Percentiles rank a stretch among this genome's conserved stretches.
phyloP scores from a whole-genome alignment of 495 filamentous ascomycete species.

The Penicillium lividum region DNA sequence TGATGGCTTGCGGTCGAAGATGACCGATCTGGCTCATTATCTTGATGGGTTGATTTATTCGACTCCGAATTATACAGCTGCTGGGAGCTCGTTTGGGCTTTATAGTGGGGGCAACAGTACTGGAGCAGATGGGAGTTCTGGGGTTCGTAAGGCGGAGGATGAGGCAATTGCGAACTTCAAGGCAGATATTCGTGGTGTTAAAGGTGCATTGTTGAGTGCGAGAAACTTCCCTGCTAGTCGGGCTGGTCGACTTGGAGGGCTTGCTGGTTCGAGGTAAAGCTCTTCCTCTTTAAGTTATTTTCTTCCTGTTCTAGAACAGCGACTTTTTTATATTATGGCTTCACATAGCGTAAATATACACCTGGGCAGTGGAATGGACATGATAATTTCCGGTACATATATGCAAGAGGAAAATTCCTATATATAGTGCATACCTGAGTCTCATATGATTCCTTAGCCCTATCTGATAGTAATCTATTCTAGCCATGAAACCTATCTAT shows the following conservation, averaged over 20 bases:
- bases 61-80: slow-evolving; percentile 29
- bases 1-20: slow-evolving; percentile 42
- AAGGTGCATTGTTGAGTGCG: slow-evolving; percentile 85
- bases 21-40: slow-evolving; percentile 52
- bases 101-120: slow-evolving; percentile 30
- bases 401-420: not conserved
- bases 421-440: not conserved
- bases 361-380: not conserved
- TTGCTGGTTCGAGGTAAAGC: slow-evolving; percentile 20
- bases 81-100: slow-evolving; percentile 34
- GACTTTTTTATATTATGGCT: not conserved
- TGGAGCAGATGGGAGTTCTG: slow-evolving; percentile 30
- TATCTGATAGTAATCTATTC: not conserved
- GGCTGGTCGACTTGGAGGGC: slow-evolving; percentile 31
- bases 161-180: slow-evolving; percentile 79
- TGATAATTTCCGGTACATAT: not conserved
- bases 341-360: not conserved
- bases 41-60: slow-evolving; percentile 55
- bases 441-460: not conserved
- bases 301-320: not conserved
- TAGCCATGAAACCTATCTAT: not conserved
- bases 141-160: slow-evolving; percentile 55
- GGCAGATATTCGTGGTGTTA: slow-evolving; percentile 86
- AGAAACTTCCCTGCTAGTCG: slow-evolving; percentile 59
- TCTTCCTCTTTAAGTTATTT: not conserved